Conservation (phyloP, 106 monocot genomes). For the Acorus calamus region DNA sequence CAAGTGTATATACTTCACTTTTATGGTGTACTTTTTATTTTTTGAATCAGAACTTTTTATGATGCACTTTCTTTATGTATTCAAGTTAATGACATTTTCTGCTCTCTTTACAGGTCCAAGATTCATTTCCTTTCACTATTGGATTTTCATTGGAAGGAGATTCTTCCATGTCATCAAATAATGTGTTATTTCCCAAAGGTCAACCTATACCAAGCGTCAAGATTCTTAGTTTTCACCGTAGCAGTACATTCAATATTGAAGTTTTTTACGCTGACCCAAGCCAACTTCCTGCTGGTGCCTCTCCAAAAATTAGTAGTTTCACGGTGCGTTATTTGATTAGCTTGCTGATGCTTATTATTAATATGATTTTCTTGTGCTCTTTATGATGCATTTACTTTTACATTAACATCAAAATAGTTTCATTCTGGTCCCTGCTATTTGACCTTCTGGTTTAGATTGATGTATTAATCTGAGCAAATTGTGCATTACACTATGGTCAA, state of each 20-base stretch:
- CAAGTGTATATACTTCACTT: too few relatives aligned
- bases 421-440: too few relatives aligned
- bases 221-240: slow-evolving; percentile 51
- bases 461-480: too few relatives aligned
- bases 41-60: too few relatives aligned
- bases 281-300: slow-evolving; percentile 52
- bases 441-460: too few relatives aligned
- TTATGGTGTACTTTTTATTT: too few relatives aligned
- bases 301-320: slow-evolving; percentile 45
- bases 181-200: slow-evolving; percentile 57
- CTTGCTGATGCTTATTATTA: background rate
- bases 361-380: background rate
- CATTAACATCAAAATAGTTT: too few relatives aligned
- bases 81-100: background rate
- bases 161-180: slow-evolving; percentile 38
- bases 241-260: slow-evolving; percentile 48
- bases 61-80: too few relatives aligned
- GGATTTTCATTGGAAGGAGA: slow-evolving; percentile 55
- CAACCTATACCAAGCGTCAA: slow-evolving; percentile 77
- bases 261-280: slow-evolving; percentile 63
- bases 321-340: slow-evolving; percentile 25
- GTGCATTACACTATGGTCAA: too few relatives aligned
- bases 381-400: background rate
- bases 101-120: slow-evolving; percentile 58
- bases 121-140: slow-evolving; percentile 63